Evolutionary conservation across 441 rosid species (phyloP), one percentile per base, ranked within the genome.

Genomic region (Lepidium campestre): DNA sequence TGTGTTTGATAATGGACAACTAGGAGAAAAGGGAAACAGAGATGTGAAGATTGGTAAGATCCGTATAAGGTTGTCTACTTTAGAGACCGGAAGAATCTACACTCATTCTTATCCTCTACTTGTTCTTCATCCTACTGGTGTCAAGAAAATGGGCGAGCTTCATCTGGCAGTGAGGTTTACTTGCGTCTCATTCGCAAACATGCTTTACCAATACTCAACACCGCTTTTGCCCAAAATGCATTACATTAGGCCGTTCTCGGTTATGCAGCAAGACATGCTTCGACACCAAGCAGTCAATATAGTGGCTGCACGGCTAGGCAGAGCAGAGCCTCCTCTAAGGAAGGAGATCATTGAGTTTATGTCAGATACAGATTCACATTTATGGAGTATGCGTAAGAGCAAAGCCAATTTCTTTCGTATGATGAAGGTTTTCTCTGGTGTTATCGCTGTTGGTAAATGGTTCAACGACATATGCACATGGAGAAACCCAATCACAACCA

Each of bases 331-430:
- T 31, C 94, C 98, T 0, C 79, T 93, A 2, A 77, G 91, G 47
- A 93, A 86, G 68, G 97, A 93, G 80, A 91, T 93, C 32, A 85
- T 93, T 22, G 98, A 88, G 80, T 93, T 90, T 73, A 85, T 87
- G 98, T 85, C 98, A 1, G 97, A 93, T 45, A 85, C 80, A 34
- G 96, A 93, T 71, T 87, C 96, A 0, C 98, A 88, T 78, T 81
- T 93, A 13, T 93, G 98, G 96, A 90, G 96, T 70, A 87, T 90
- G 96, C 85, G 97, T 22, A 75, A 87, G 77, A 90, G 98, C 81
- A 93, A 88, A 73, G 97, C 97, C 1, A 88, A 87, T 71, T 93
- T 93, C 81, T 86, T 83, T 64, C 67, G 98, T 11, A 80, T 93
- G 65, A 90, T 87, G 98, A 77, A 82, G 1, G 92, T 93, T 66